Evolutionary conservation across 768 basidiomycete species (phyloP).

Genomic region (Pisolithus sp.): DNA sequence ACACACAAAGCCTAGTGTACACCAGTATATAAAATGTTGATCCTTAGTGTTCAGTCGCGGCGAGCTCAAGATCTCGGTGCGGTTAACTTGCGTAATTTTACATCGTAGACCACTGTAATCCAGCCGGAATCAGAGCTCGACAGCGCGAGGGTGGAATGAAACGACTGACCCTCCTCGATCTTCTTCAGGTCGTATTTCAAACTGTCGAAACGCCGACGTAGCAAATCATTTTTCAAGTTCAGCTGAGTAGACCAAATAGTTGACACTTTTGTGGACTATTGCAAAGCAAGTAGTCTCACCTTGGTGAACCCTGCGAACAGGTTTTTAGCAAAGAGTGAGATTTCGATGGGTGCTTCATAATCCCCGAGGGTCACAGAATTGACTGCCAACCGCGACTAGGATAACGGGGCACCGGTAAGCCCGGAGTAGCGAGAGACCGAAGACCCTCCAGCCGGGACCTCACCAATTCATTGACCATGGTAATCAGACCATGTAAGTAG

Average conservation of each 20-base stretch:
- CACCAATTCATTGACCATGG: constrained; percentile 75
- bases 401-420: constrained; percentile 4
- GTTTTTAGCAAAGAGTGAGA: constrained; percentile 75
- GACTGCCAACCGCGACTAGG: constrained; percentile 69
- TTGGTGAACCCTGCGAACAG: constrained; percentile 80
- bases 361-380: constrained; percentile 80
- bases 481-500: constrained; percentile 76
- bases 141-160: not conserved
- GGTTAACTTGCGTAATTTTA: constrained; percentile 66
- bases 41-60: not conserved
- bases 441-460: constrained; percentile 15
- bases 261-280: not conserved
- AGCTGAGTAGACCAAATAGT: constrained; percentile 37
- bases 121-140: constrained; percentile 1
- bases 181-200: constrained; percentile 86
- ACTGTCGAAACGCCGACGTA: constrained; percentile 73
- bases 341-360: constrained; percentile 71
- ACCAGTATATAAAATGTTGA: not conserved
- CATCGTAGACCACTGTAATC: constrained; percentile 71
- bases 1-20: not conserved
- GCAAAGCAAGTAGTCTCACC: constrained; percentile 33
- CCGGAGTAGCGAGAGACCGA: constrained; percentile 3
- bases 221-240: constrained; percentile 73
- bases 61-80: constrained; percentile 6
- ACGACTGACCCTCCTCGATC: constrained; percentile 69